phyloP scores from a whole-genome alignment of 2,329 filamentous ascomycete genomes.

The Colletotrichum cordylinicola region DNA sequence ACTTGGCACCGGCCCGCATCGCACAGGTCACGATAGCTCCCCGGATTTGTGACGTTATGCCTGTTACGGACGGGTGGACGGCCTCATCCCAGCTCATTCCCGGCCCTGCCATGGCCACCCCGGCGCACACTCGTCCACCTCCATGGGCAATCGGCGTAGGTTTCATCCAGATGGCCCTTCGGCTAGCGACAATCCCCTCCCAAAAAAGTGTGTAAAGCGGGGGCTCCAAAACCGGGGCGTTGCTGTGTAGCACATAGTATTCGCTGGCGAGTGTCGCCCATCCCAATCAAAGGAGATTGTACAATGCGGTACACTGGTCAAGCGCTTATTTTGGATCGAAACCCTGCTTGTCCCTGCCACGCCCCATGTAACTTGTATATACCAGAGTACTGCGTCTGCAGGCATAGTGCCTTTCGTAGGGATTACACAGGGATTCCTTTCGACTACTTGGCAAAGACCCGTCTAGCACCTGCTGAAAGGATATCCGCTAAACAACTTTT shows the following conservation, averaged over 20 bases:
- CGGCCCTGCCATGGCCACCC: background rate
- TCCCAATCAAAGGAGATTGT: slow-evolving; percentile 19
- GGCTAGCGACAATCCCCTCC: background rate
- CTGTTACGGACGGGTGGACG: background rate
- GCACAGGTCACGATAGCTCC: background rate
- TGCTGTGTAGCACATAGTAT: background rate
- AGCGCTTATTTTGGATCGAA: slow-evolving; percentile 6
- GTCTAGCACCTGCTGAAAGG: background rate
- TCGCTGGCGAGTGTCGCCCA: background rate
- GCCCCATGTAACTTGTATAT: background rate
- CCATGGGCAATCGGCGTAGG: background rate
- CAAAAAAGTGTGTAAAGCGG: slow-evolving; percentile 12
- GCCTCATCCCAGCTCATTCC: background rate
- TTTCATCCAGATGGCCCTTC: slow-evolving; percentile 5
- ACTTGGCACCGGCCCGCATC: slow-evolving; percentile 5
- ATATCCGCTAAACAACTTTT: background rate
- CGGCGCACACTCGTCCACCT: background rate
- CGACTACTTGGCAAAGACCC: background rate
- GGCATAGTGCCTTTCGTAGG: background rate
- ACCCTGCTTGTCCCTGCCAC: background rate
- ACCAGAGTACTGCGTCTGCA: background rate
- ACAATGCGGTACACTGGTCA: background rate
- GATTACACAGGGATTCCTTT: background rate
- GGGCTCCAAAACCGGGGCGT: background rate
- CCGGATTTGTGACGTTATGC: slow-evolving; percentile 4